Percentiles rank a stretch among this genome's conserved stretches.
Evolutionary conservation across 768 basidiomycete genomes (phyloP).

Genomic region (Rhizopogon vinicolor): DNA sequence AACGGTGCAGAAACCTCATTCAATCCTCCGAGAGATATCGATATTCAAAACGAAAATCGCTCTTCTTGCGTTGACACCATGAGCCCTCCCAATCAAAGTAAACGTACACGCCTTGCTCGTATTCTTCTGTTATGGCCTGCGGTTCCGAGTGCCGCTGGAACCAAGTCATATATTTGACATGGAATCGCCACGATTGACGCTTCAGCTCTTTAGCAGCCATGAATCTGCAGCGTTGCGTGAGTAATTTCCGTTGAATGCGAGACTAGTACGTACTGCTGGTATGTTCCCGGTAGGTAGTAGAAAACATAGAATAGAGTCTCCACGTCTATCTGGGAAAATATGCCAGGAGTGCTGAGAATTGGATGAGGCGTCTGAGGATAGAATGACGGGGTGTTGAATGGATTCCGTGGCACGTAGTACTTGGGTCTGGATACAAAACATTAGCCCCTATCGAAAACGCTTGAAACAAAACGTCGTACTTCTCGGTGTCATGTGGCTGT

Average conservation of each 20-base stretch:
- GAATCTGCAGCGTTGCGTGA: slow-evolving; percentile 46
- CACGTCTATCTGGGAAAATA: slow-evolving; percentile 90
- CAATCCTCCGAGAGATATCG: slow-evolving; percentile 91
- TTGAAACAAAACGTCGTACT: slow-evolving; percentile 51
- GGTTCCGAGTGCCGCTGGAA: slow-evolving; percentile 99
- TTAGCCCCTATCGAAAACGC: slow-evolving; percentile 5
- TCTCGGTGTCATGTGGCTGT: slow-evolving; percentile 92
- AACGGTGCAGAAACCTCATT: slow-evolving; percentile 11
- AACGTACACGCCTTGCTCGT: slow-evolving; percentile 98
- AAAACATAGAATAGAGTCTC: slow-evolving; percentile 99
- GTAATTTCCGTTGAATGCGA: slow-evolving; percentile 3
- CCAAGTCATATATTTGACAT: slow-evolving; percentile 99
- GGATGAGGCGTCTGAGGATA: slow-evolving; percentile 89
- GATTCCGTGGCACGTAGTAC: slow-evolving; percentile 93
- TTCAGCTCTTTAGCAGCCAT: slow-evolving; percentile 97
- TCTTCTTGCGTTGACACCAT: slow-evolving; percentile 98
- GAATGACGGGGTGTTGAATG: slow-evolving; percentile 85
- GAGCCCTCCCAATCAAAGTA: slow-evolving; percentile 99
- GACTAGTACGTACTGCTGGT: slow-evolving; percentile 70
- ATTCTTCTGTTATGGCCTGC: slow-evolving; percentile 97
- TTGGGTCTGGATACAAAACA: slow-evolving; percentile 63
- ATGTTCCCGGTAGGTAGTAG: slow-evolving; percentile 96
- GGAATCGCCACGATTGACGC: slow-evolving; percentile 97
- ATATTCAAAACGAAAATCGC: slow-evolving; percentile 96
- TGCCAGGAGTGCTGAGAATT: slow-evolving; percentile 72